Base-by-base conservation (phyloP, 106 monocot species). In the Apostasia shenzhenica region DNA sequence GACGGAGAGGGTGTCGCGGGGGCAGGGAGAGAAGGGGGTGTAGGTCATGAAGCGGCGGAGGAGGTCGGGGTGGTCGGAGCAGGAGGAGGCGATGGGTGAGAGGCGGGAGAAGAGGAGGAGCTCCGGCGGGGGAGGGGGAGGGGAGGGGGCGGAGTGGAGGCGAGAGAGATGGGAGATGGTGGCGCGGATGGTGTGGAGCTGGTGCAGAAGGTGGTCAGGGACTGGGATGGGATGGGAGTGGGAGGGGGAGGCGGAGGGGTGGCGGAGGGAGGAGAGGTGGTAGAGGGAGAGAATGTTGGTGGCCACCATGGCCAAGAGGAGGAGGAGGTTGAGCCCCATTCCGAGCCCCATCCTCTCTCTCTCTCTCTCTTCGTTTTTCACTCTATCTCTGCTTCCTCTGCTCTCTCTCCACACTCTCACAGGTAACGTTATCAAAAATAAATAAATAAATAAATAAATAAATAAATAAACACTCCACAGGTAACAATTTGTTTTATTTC, bases 21-120 rank as follows among this genome's bases (percentile, higher is more conserved):
- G 97, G 82, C 97, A 97, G 67, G 85, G 63, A 41, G 69, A 54
- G 87, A 92, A 97, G 41, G 92, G 97, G 14, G 92, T 81, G 86
- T 97, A 97, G 81, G 67, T 72, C 92, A 97, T 97, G 87, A 71
- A 97, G 57, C 77, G 89, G 70, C 66, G 92, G 70, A 97, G 97
- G 78, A 97, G 97, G 50, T 89, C 87, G 54, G 97, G 89, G 69
- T 97, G 80, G 67, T 85, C 83, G 70, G 89, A 80, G 79, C 92
- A 92, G 76, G 97, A 82, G 73, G 95, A 86, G 73, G 84, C 91
- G 80, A 97, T 83, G 57, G 97, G 87, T 43, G 75, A 52, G 59
- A 92, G 50, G 60, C 61, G 75, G 71, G 97, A 80, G 85, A 79
- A 84, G 63, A 97, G 80, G 63, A 89, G 74, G 54, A 95, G 91